Evolutionary conservation across 371 early-diverging fungal genomes (phyloP), one percentile per base, ranked within the genome.

Genomic region (Mortierella sp.): DNA sequence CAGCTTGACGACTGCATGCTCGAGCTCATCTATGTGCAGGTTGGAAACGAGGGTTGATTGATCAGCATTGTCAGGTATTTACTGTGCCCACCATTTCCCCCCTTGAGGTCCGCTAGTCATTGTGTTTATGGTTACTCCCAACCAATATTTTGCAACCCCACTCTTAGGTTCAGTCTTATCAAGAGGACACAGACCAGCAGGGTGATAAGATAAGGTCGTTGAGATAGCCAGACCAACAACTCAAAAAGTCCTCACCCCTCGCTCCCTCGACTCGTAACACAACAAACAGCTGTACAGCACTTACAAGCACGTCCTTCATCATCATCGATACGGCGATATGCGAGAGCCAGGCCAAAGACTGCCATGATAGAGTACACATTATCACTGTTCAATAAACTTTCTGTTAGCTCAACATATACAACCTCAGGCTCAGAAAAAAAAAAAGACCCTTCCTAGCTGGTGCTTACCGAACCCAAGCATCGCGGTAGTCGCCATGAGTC

Each of bases 321-420:
- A 68, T 94, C 94, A 71, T 94, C 95, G 26, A 94, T 72, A 38
- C 94, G 82, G 61, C 93, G 85, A 69, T 95, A 96, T 1, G 95
- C 95, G 2, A 95, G 82, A 2, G 94, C 93, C 23, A 95, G 82
- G 43, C 94, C 95, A 83, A 88, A 95, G 16, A 93, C 94, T 54
- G 90, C 90, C 66, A 92, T 83, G 61, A 96, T 95, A n/a, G 96
- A 95, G 71, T 96, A 94, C 9, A 96, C 96, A 67, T 96, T 96
- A 81, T 96, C 96, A 49, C 95, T 92, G 60, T 46, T 16, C 43
- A 47, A 18, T 19, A 41, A 31, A 51, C 13, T 18, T 8, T 43
- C 54, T 14, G 26, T 24, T 38, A 28, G 28, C 28, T 5, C 31
- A 23, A n/a, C 21, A 24, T 28, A 1, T 9, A 19, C 23, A 34